These are phyloP conservation scores for Auricularia auricula-judae DNA, from an alignment of 768 basidiomycete species.

Conservation along the genomic window DNA sequence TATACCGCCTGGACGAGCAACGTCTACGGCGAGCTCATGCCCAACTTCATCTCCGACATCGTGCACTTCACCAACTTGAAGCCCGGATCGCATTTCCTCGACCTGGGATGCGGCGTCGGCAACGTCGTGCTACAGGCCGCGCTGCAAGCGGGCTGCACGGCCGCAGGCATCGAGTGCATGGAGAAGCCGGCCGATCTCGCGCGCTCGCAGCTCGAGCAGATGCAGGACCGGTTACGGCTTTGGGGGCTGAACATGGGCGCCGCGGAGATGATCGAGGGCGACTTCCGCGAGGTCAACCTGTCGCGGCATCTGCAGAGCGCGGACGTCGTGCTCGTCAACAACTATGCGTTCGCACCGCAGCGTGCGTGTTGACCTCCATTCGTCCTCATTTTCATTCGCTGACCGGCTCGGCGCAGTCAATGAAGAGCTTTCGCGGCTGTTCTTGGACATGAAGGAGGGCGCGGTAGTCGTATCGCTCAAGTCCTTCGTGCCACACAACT, in stretches of 20 bases:
- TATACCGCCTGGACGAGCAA: slow-evolving; percentile 79
- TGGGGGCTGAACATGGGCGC: slow-evolving; percentile 78
- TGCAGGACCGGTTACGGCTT: slow-evolving; percentile 70
- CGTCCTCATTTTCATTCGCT: neutral
- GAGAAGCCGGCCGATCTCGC: slow-evolving; percentile 74
- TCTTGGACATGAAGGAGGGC: slow-evolving; percentile 89
- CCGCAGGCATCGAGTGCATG: slow-evolving; percentile 76
- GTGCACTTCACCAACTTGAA: slow-evolving; percentile 43
- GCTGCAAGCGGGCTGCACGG: slow-evolving; percentile 65
- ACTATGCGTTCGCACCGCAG: slow-evolving; percentile 64
- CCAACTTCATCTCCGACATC: slow-evolving; percentile 45
- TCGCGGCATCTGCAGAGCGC: slow-evolving; percentile 65
- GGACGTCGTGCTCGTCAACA: slow-evolving; percentile 86
- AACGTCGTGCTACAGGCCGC: slow-evolving; percentile 77
- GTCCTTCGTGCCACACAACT: slow-evolving; percentile 70
- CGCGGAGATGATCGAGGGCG: slow-evolving; percentile 71
- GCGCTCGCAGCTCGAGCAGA: slow-evolving; percentile 59
- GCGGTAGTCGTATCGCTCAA: slow-evolving; percentile 82
- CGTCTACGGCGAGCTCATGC: slow-evolving; percentile 86
- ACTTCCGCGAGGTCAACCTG: slow-evolving; percentile 64
- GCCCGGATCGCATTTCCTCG: slow-evolving; percentile 61
- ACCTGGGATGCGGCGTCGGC: slow-evolving; percentile 79
- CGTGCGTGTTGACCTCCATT: neutral
- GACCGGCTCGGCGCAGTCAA: slow-evolving; percentile 46
- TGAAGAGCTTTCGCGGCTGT: slow-evolving; percentile 75